Conservation (phyloP, 179 eudicot species). For the Silene noctiflora region DNA sequence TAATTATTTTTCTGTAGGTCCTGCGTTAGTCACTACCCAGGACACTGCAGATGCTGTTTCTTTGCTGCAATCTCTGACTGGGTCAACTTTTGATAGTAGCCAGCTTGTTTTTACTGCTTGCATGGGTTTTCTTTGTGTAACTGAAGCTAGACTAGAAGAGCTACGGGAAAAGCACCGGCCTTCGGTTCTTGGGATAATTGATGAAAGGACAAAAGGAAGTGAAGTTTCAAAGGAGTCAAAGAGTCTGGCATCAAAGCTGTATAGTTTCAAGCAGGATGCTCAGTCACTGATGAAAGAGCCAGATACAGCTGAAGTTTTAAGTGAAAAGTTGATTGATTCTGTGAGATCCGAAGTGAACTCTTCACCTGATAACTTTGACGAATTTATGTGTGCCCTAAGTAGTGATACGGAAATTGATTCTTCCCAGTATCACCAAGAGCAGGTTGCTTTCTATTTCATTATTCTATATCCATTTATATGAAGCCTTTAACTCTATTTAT, state of each 20-base stretch:
- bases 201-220: constrained; percentile 60
- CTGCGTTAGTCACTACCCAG: constrained; percentile 67
- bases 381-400: constrained; percentile 37
- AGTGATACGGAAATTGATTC: constrained; percentile 46
- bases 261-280: constrained; percentile 71
- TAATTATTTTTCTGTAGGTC: constrained; percentile 49
- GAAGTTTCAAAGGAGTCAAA: constrained; percentile 55
- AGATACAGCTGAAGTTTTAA: constrained; percentile 31
- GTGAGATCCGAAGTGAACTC: constrained; percentile 27
- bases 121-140: constrained; percentile 67
- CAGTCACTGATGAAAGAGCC: constrained; percentile 41
- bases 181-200: constrained; percentile 44
- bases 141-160: constrained; percentile 57
- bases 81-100: constrained; percentile 92
- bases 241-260: constrained; percentile 65
- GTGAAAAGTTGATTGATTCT: constrained; percentile 22
- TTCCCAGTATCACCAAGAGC: constrained; percentile 69
- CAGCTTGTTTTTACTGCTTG: constrained; percentile 90
- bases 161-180: constrained; percentile 71
- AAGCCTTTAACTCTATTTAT: background rate
- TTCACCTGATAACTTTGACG: constrained; percentile 44
- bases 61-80: constrained; percentile 65
- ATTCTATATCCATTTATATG: background rate
- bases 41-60: constrained; percentile 85
- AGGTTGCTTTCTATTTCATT: constrained; percentile 38